Percentiles rank a stretch among this genome's conserved stretches.
phyloP scores from a whole-genome alignment of 2,329 filamentous ascomycete species.

The Colletotrichum aenigma region DNA sequence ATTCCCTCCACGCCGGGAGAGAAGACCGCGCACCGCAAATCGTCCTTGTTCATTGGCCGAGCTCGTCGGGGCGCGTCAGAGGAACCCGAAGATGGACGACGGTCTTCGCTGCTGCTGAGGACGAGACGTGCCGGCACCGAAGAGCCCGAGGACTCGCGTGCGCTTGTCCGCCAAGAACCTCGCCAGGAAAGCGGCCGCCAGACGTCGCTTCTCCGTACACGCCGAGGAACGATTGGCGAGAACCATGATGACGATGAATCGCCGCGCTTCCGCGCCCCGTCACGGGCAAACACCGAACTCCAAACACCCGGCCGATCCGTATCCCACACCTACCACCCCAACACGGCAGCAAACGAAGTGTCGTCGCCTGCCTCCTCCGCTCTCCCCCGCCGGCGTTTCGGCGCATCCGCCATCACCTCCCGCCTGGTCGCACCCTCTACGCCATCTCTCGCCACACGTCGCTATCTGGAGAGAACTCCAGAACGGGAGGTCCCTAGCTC shows the following conservation, averaged over 20 bases:
- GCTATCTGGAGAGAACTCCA: constrained; percentile 53
- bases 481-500: constrained; percentile 43
- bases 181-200: constrained; percentile 33
- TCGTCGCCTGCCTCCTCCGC: constrained; percentile 45
- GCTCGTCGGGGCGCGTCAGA: constrained; percentile 53
- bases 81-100: constrained; percentile 55
- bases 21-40: constrained; percentile 49
- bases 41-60: constrained; percentile 53
- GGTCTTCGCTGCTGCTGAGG: constrained; percentile 52
- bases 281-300: constrained; percentile 62
- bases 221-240: constrained; percentile 50
- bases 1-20: constrained; percentile 45
- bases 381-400: constrained; percentile 58
- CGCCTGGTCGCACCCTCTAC: constrained; percentile 46
- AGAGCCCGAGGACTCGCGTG: constrained; percentile 49
- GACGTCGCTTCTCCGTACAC: constrained; percentile 49
- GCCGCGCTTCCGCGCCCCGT: constrained; percentile 57
- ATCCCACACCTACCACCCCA: constrained; percentile 41
- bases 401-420: constrained; percentile 51
- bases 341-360: constrained; percentile 8
- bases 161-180: constrained; percentile 31
- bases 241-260: constrained; percentile 48
- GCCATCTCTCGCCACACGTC: constrained; percentile 43
- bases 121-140: constrained; percentile 50
- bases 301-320: constrained; percentile 33